These are phyloP conservation scores for Saccharomycopsis amapae DNA, from an alignment of 805 yeast species.

Conservation along the genomic window DNA sequence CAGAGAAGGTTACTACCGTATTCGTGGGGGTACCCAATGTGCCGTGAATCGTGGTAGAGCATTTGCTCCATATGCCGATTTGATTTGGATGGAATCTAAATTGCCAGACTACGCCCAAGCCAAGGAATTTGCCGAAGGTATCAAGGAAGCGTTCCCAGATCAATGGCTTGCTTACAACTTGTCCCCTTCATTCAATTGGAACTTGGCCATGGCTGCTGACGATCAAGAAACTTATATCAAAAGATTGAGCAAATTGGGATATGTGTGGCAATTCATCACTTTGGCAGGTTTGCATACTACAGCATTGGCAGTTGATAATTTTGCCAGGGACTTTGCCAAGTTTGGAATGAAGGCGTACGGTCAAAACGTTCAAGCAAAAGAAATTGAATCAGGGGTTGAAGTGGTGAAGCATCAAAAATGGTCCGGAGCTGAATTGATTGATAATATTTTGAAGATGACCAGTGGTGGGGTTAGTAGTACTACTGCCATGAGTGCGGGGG, in stretches of 20 bases:
- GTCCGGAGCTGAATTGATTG: constrained; percentile 98
- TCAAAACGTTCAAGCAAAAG: constrained; percentile 74
- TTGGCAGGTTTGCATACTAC: constrained; percentile 95
- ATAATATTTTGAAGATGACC: constrained; percentile 78
- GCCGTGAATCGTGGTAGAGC: constrained; percentile 96
- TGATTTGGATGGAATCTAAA: constrained; percentile 98
- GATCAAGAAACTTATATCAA: constrained; percentile 89
- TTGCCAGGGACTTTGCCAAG: constrained; percentile 68
- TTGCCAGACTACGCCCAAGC: constrained; percentile 92
- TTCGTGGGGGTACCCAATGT: constrained; percentile 94
- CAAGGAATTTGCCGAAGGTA: constrained; percentile 89
- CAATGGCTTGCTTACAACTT: constrained; percentile 97
- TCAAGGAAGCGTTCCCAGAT: constrained; percentile 68
- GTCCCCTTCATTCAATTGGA: constrained; percentile 98
- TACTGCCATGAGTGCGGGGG: constrained; percentile 98
- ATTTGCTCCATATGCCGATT: constrained; percentile 88
- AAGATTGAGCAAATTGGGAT: constrained; percentile 82
- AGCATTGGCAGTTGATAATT: constrained; percentile 83
- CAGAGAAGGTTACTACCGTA: constrained; percentile 95
- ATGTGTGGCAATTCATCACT: constrained; percentile 96
- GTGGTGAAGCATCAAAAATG: constrained; percentile 97
- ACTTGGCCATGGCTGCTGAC: constrained; percentile 76
- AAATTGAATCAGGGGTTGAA: constrained; percentile 84
- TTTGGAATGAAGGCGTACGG: constrained; percentile 97
- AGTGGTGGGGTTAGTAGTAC: constrained; percentile 94